Base-by-base conservation (phyloP, 1,284 basidiomycete genomes). In the Cutaneotrichosporon sp. region DNA sequence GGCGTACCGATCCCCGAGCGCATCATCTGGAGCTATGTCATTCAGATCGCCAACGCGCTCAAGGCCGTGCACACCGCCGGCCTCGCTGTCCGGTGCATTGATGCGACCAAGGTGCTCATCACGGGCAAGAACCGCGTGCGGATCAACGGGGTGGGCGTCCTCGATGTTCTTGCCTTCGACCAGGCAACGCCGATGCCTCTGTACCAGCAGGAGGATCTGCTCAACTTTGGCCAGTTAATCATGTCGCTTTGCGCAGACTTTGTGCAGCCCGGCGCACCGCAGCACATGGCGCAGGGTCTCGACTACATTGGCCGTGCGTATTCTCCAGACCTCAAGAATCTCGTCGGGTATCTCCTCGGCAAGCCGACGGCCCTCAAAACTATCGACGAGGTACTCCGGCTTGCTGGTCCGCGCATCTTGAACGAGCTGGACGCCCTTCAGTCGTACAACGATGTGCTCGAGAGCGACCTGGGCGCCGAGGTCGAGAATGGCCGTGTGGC, bases 401-500 rank as follows among this genome's bases (percentile, higher is more conserved):
- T 88, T 77, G 83, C 96, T 41, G 85, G 84, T 14, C 82, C 81
- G 23, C 82, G 83, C 57, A 76, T 94, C 22, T 72, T 88, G 45
- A 81, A 81, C 42, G 93, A 97, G 76, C 80, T 97, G 69, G 87
- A 93, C 57, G 88, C 89, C 23, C 80, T 85, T 36, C 81, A 90
- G 57, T 82, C 81, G 88, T 84, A 86, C 39, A 80, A 80, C 18
- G 96, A 99, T 69, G 77, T 83, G 46, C 78, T 97, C 14, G 92
- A 97, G 69, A 80, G 81, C 38, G 88, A 93, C 61, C 79, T 98
- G 45, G 81, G 85, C 74, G 83, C 85, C 49, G 94, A 98, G 72
- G 80, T 98, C n/a, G 96, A 98, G 78, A 97, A 99, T 68, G 92
- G 88, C 1, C 81, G 96, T 34, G 79, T 98, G n/a, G 87, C 97